Base-by-base conservation (phyloP, 352 stramenopile genomes). In the Pythium dissimile region DNA sequence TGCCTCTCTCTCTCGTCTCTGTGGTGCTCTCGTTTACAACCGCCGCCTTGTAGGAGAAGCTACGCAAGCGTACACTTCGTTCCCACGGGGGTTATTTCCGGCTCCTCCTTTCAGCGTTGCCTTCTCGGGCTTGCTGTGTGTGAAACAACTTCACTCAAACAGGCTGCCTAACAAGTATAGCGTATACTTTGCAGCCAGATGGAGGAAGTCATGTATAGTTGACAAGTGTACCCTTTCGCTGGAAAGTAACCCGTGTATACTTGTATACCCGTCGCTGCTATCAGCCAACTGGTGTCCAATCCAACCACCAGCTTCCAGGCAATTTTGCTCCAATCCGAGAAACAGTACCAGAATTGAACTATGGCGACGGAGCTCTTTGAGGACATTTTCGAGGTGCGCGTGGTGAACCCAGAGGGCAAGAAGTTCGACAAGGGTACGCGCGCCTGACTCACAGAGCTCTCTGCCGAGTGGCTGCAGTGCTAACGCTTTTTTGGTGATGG, bases 331-430 rank as follows among this genome's bases (percentile, higher is more conserved):
- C n/a, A n/a, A n/a, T n/a, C n/a, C n/a, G n/a, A n/a, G n/a, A n/a
- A n/a, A n/a, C n/a, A n/a, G n/a, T n/a, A n/a, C n/a, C n/a, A n/a
- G n/a, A n/a, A n/a, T n/a, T n/a, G n/a, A n/a, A 60, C 43, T 51
- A 95, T 95, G 85, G 81, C 85, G 70, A 92, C 85, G 21, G 84
- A 95, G 66, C 71, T 99, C 45, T 99, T 99, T 84, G 96, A 99
- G 78, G 97, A 99, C 75, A 98, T 99, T 59, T 99, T 99, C 68
- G 92, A 98, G 80, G 94, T 99, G 58, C 96, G 87, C 38, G 80
- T 96, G 59, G 64, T 99, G 23, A 99, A 99, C 75, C 97, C 97
- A 18, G 96, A 99, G 54, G 96, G 96, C 30, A 99, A 99, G 83
- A 99, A 98, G 75, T 97, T 97, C 55, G 88, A 97, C 73, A 97